Evolutionary conservation across 345 rosid species (phyloP).

Genomic region (Eucalyptus rudis): DNA sequence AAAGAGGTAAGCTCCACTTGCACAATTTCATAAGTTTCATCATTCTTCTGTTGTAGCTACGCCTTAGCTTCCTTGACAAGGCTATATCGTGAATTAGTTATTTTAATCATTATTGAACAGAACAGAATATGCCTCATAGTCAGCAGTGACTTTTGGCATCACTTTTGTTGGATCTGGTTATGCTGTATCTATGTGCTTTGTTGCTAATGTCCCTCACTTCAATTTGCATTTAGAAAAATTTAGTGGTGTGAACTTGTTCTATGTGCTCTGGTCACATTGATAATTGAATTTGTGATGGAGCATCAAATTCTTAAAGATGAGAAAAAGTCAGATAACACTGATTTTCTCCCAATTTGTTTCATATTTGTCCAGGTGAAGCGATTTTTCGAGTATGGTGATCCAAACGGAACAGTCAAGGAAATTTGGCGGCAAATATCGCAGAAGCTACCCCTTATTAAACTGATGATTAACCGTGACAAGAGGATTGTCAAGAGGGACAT

Average conservation of each 20-base stretch:
- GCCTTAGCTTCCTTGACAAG: background rate
- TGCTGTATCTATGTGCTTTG: background rate
- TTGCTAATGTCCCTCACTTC: background rate
- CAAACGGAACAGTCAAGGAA: slow-evolving; percentile 78
- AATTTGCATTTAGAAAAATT: background rate
- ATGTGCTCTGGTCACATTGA: background rate
- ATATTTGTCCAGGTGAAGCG: slow-evolving; percentile 46
- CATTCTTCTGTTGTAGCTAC: background rate
- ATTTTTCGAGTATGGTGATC: slow-evolving; percentile 46
- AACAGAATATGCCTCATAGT: background rate
- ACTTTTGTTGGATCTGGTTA: background rate
- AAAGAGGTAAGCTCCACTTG: slow-evolving; percentile 26
- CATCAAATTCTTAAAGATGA: background rate
- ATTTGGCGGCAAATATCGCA: slow-evolving; percentile 80
- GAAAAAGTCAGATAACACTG: background rate
- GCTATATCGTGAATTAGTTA: background rate
- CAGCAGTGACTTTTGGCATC: background rate
- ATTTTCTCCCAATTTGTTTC: background rate
- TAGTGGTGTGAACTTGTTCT: background rate
- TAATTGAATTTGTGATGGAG: background rate
- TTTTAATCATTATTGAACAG: background rate
- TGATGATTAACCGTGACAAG: slow-evolving; percentile 79
- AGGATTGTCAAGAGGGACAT: slow-evolving; percentile 48
- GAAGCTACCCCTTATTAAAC: slow-evolving; percentile 75
- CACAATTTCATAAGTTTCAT: background rate